Evolutionary conservation across 768 basidiomycete species (phyloP).

Genomic region (Sarcomyxa edulis): DNA sequence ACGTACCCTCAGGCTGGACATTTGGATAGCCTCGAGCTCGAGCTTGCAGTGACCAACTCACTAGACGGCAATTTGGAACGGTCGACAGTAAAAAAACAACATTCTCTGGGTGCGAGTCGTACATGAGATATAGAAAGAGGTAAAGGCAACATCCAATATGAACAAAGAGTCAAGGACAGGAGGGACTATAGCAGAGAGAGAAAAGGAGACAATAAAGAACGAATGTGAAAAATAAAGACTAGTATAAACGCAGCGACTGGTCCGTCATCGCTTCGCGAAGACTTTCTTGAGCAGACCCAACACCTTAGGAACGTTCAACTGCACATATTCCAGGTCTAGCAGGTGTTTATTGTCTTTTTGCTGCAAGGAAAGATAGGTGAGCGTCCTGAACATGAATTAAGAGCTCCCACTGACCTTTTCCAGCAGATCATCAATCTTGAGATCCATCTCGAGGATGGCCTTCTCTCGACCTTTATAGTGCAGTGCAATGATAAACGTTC

Average conservation of each 20-base stretch:
- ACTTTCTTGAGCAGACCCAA: slow-evolving; percentile 91
- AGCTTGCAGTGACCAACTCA: too few species aligned
- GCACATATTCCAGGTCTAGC: slow-evolving; percentile 95
- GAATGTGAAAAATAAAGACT: slow-evolving; percentile 23
- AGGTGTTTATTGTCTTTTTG: slow-evolving; percentile 99
- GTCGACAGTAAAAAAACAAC: slow-evolving; percentile 8
- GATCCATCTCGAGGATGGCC: slow-evolving; percentile 98
- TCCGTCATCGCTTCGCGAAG: slow-evolving; percentile 75
- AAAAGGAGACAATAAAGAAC: slow-evolving; percentile 16
- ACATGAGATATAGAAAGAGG: slow-evolving; percentile 4
- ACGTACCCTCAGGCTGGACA: too few species aligned
- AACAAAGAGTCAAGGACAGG: slow-evolving; percentile 6
- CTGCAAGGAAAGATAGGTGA: slow-evolving; percentile 32
- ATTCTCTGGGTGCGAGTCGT: too few species aligned
- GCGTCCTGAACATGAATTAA: background rate
- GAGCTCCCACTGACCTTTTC: slow-evolving; percentile 69
- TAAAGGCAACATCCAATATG: slow-evolving; percentile 4
- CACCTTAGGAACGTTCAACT: slow-evolving; percentile 94
- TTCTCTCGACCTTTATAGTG: slow-evolving; percentile 99
- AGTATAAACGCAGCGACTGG: slow-evolving; percentile 8
- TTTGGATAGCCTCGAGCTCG: too few species aligned
- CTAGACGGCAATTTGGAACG: too few species aligned
- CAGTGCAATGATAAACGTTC: slow-evolving; percentile 97
- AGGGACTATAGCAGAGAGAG: slow-evolving; percentile 5
- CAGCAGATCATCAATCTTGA: slow-evolving; percentile 96